Conservation (phyloP, 352 stramenopile genomes). For the Phytophthora meadii region DNA sequence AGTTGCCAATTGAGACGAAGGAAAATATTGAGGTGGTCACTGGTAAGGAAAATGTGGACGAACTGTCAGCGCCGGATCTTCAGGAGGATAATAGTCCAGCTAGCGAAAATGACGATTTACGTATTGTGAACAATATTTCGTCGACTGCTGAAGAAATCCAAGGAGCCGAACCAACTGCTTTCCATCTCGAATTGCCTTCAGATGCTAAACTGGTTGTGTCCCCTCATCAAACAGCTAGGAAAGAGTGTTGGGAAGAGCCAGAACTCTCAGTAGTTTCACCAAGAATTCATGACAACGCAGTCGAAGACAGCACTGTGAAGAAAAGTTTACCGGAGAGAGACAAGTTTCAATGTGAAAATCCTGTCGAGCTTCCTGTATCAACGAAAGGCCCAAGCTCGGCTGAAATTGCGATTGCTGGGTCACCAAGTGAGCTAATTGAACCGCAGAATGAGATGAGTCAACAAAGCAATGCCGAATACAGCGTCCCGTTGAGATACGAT, state of each 20-base stretch:
- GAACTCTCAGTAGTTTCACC: neutral
- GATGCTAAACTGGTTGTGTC: neutral
- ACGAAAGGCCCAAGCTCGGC: too few species aligned
- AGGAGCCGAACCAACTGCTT: neutral
- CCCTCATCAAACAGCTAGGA: neutral
- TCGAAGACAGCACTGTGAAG: neutral
- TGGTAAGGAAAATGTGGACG: neutral
- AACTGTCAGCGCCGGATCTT: neutral
- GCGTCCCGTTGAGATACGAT: too few species aligned
- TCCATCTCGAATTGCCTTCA: neutral
- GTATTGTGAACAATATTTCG: neutral
- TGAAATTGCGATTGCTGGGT: too few species aligned
- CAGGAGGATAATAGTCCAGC: neutral
- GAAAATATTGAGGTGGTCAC: neutral
- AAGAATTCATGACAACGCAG: neutral
- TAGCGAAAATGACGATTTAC: neutral
- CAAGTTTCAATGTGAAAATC: too few species aligned
- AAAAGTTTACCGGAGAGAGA: too few species aligned
- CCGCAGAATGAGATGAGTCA: too few species aligned
- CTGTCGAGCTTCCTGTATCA: too few species aligned
- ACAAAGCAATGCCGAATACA: too few species aligned
- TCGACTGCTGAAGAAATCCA: neutral
- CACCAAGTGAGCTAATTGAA: too few species aligned
- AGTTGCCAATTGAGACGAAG: neutral
- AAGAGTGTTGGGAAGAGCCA: slow-evolving; percentile 31